These are phyloP conservation scores for Deinandra increscens DNA, from an alignment of 129 eudicot genomes.

Conservation along the genomic window DNA sequence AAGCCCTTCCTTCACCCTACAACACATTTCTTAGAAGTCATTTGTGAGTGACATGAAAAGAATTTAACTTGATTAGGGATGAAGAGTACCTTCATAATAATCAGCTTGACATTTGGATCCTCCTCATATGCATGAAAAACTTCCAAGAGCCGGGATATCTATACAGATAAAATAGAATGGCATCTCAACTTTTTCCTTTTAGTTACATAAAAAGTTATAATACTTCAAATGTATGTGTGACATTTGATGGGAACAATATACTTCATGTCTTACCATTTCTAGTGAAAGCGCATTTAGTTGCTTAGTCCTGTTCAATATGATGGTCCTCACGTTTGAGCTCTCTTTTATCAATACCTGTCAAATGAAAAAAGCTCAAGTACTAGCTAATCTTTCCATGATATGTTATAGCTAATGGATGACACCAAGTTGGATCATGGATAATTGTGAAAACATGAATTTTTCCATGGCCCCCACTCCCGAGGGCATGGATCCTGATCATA, in stretches of 20 bases:
- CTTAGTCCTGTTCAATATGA: constrained; percentile 70
- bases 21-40: constrained; percentile 3
- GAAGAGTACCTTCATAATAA: constrained; percentile 60
- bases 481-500: too few species aligned
- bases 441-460: too few species aligned
- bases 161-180: background rate
- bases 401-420: background rate
- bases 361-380: background rate
- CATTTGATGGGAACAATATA: background rate
- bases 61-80: background rate
- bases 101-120: constrained; percentile 66
- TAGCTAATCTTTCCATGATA: background rate
- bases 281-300: constrained; percentile 79
- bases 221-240: background rate
- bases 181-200: background rate
- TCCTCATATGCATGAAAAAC: constrained; percentile 58
- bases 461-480: too few species aligned
- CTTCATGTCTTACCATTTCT: constrained; percentile 54
- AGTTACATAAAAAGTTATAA: background rate
- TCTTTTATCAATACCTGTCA: constrained; percentile 72
- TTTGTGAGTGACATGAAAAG: background rate
- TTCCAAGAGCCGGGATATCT: constrained; percentile 78
- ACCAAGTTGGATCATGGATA: too few species aligned
- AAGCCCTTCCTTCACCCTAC: constrained; percentile 92
- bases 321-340: constrained; percentile 43